phyloP scores from a whole-genome alignment of 1,284 basidiomycete species.

The Neonothopanus nambi region DNA sequence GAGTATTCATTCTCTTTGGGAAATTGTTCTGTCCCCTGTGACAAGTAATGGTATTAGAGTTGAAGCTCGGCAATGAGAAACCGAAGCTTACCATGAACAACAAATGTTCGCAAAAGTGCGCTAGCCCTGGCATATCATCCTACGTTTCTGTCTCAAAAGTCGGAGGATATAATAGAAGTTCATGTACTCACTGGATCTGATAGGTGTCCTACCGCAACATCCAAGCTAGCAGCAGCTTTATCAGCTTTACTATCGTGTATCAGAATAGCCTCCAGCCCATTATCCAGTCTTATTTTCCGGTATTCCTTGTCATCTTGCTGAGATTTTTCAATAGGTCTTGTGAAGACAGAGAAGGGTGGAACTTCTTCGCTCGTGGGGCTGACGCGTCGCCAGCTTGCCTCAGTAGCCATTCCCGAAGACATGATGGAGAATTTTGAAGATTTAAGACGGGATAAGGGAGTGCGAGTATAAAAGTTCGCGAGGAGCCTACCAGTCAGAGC shows the following conservation, averaged over 20 bases:
- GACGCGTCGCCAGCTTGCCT: constrained; percentile 38
- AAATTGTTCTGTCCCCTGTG: constrained; percentile 77
- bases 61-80: not conserved
- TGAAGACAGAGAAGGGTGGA: constrained; percentile 56
- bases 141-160: constrained; percentile 27
- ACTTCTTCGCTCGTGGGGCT: constrained; percentile 26
- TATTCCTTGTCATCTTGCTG: constrained; percentile 79
- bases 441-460: constrained; percentile 5
- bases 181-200: constrained; percentile 79
- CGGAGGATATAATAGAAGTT: not conserved
- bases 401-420: constrained; percentile 13
- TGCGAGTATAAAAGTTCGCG: no score
- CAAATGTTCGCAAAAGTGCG: constrained; percentile 94
- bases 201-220: constrained; percentile 94
- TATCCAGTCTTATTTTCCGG: constrained; percentile 81
- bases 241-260: constrained; percentile 89
- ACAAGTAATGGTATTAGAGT: constrained; percentile 12
- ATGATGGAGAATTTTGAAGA: not conserved
- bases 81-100: constrained; percentile 80
- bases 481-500: no score
- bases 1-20: constrained; percentile 93
- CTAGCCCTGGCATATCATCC: constrained; percentile 86
- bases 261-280: constrained; percentile 86
- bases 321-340: constrained; percentile 72
- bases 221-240: constrained; percentile 93